phyloP scores from a whole-genome alignment of 306 rosid genomes.

The Ceratonia siliqua region DNA sequence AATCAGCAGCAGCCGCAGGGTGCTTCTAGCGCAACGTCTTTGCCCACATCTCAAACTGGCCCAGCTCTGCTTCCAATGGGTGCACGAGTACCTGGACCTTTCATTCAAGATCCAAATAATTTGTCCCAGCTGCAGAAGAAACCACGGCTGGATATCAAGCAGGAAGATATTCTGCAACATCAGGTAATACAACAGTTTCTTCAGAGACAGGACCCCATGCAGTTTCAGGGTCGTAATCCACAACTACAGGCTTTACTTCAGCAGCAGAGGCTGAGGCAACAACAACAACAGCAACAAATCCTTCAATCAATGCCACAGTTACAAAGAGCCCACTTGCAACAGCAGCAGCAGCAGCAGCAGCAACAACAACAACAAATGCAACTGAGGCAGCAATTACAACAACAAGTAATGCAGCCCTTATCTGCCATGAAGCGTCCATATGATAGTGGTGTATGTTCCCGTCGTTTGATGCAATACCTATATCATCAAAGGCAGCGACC shows the following conservation, averaged over 20 bases:
- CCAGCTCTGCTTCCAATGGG: slow-evolving; percentile 60
- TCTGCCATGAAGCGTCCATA: slow-evolving; percentile 69
- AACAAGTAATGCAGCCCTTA: slow-evolving; percentile 68
- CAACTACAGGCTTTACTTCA: slow-evolving; percentile 76
- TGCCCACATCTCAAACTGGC: slow-evolving; percentile 65
- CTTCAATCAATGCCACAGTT: slow-evolving; percentile 84
- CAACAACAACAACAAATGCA: slow-evolving; percentile 67
- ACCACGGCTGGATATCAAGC: slow-evolving; percentile 82
- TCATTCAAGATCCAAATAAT: slow-evolving; percentile 73
- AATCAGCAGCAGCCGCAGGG: slow-evolving; percentile 70
- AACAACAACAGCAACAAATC: slow-evolving; percentile 56
- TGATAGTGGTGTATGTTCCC: slow-evolving; percentile 90
- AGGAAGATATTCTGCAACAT: slow-evolving; percentile 76
- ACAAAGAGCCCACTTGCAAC: slow-evolving; percentile 75
- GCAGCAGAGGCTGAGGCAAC: slow-evolving; percentile 73
- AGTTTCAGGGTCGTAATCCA: slow-evolving; percentile 70
- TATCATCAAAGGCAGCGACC: slow-evolving; percentile 95
- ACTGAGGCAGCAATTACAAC: slow-evolving; percentile 80
- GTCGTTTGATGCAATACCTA: slow-evolving; percentile 93
- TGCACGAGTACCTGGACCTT: slow-evolving; percentile 62
- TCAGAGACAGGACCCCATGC: slow-evolving; percentile 85
- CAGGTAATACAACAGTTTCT: slow-evolving; percentile 77
- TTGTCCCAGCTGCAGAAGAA: slow-evolving; percentile 67
- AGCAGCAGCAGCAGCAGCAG: slow-evolving; percentile 37
- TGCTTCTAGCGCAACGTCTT: slow-evolving; percentile 66